Evolutionary conservation across 768 basidiomycete genomes (phyloP).

Genomic region (Pleurotus giganteus): DNA sequence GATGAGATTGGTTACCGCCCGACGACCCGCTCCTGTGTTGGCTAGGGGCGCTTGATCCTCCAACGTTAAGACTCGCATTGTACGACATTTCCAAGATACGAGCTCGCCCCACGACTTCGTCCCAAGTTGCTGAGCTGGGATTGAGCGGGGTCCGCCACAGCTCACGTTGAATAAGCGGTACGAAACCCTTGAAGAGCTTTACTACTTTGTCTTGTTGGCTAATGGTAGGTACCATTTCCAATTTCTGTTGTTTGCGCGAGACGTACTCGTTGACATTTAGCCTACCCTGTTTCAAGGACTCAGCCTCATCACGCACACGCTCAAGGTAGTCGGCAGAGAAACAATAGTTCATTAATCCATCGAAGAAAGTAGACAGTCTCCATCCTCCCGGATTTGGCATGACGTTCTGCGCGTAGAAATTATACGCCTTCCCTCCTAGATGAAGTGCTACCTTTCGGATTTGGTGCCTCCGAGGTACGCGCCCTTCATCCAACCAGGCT

Average conservation of each 20-base stretch:
- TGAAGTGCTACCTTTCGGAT: constrained; percentile 24
- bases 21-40: background rate
- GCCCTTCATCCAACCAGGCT: constrained; percentile 21
- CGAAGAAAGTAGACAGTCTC: constrained; percentile 26
- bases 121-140: constrained; percentile 19
- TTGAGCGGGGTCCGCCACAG: constrained; percentile 27
- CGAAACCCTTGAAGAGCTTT: constrained; percentile 32
- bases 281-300: constrained; percentile 19
- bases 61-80: background rate
- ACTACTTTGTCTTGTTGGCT: constrained; percentile 25
- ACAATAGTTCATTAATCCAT: constrained; percentile 35
- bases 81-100: constrained; percentile 27
- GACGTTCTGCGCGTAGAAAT: constrained; percentile 30
- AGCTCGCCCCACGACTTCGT: constrained; percentile 23
- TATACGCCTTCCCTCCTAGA: constrained; percentile 27
- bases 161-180: constrained; percentile 20
- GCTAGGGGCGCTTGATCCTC: background rate
- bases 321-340: constrained; percentile 27
- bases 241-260: constrained; percentile 29
- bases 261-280: constrained; percentile 27
- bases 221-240: constrained; percentile 26
- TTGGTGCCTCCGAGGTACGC: constrained; percentile 10
- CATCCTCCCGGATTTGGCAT: constrained; percentile 21
- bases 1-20: background rate
- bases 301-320: constrained; percentile 17